Evolutionary conservation across 2,329 filamentous ascomycete species (phyloP), one percentile per base, ranked within the genome.

Genomic region (Decorospora gaudefroyi): DNA sequence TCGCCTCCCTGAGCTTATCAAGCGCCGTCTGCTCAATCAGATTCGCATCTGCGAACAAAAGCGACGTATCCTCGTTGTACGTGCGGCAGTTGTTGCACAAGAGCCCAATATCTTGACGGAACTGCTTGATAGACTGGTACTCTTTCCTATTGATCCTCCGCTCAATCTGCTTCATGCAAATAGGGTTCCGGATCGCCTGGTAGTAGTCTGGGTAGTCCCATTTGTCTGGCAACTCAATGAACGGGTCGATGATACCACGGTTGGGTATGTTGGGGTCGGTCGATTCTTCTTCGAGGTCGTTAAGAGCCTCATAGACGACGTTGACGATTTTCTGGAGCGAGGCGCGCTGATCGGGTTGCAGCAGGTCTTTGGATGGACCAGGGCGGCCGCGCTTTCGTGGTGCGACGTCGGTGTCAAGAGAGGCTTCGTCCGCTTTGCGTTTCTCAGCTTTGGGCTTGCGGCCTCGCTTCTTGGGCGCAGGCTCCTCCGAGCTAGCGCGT

Each of bases 91-190:
- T 99, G 67, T 81, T 84, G 69, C 91, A 93, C 72, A 99, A 81
- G 52, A 92, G 74, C 36, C 84, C 82, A 51, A 99, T 85, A 65
- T 99, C 95, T 56, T 82, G 83, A 42, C 84, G 81, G 78, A 99
- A 83, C 59, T 91, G 88, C 65, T 82, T 84, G 49, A 96, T 73
- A 62, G 81, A 87, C 58, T 82, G 83, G 71, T 99, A 99, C 66
- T 96, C 89, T 65, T 95, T 89, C 72, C 89, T 92, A 76, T 96
- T 96, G 75, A 99, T 96, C 77, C 90, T 92, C 68, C 87, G 88
- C 68, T 89, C 84, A 64, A 99, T 96, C 69, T 90, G 85, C 59
- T 96, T 93, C 87, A 97, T 96, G 65, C 88, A 92, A 65, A 99
- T 96, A 0, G 93, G 93, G 41, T 85, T 86, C 65, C 86, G 83